Evolutionary conservation across 1,284 basidiomycete species (phyloP).

Genomic region (Ustilago curta): DNA sequence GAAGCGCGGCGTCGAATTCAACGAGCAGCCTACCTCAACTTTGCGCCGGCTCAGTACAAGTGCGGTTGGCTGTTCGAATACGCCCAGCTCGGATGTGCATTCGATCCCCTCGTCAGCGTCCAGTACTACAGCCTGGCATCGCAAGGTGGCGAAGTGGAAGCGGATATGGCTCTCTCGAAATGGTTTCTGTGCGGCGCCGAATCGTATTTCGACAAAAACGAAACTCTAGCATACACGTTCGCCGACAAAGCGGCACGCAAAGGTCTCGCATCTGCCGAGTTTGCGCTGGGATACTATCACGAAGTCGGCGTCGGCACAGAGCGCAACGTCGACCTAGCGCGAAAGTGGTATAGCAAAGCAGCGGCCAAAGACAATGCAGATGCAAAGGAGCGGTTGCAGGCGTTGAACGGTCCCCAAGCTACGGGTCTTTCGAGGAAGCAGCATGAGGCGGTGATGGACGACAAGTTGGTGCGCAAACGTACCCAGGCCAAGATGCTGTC

Average conservation of each 20-base stretch:
- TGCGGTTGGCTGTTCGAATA: conserved; percentile 89
- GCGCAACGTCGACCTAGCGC: conserved; percentile 76
- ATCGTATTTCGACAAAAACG: conserved; percentile 86
- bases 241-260: conserved; percentile 89
- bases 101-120: conserved; percentile 88
- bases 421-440: conserved; percentile 77
- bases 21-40: conserved; percentile 85
- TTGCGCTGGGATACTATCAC: conserved; percentile 92
- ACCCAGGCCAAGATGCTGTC: conserved; percentile 76
- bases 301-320: conserved; percentile 75
- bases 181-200: conserved; percentile 93
- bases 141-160: conserved; percentile 78
- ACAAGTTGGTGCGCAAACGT: conserved; percentile 82
- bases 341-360: conserved; percentile 78
- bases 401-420: conserved; percentile 73
- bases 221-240: conserved; percentile 85
- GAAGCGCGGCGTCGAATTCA: conserved; percentile 73
- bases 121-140: conserved; percentile 88
- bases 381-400: conserved; percentile 80
- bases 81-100: conserved; percentile 84
- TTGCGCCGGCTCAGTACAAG: conserved; percentile 91
- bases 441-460: conserved; percentile 82
- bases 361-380: conserved; percentile 83
- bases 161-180: conserved; percentile 93
- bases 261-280: conserved; percentile 84